phyloP scores from a whole-genome alignment of 208 protist genomes.

The Acanthamoeba healyi region DNA sequence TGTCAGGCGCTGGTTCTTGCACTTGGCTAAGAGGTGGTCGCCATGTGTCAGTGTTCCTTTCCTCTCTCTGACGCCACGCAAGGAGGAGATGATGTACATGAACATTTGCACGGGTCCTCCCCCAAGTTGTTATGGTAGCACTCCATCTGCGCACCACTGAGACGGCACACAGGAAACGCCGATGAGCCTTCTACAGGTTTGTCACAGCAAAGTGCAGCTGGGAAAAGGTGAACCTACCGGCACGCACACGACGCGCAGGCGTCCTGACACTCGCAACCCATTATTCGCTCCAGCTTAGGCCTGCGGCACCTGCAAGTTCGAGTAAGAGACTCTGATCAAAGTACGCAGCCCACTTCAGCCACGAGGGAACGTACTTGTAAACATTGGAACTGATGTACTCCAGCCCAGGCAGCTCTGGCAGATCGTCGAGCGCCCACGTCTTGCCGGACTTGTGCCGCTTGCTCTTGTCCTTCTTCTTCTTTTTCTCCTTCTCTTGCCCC shows the following conservation, averaged over 20 bases:
- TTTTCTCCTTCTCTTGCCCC: neutral
- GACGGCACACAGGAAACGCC: no score
- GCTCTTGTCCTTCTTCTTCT: neutral
- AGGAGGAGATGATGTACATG: neutral
- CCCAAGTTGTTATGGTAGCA: neutral
- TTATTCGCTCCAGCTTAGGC: neutral
- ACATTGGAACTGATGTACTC: neutral
- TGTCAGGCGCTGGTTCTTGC: conserved; percentile 8
- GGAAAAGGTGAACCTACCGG: neutral
- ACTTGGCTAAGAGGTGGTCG: neutral
- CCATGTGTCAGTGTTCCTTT: no score
- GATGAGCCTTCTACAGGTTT: no score
- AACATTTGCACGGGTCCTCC: neutral
- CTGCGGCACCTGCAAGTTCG: neutral
- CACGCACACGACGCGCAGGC: neutral
- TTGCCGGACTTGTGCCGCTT: neutral
- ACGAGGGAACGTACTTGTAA: neutral
- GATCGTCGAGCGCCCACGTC: neutral
- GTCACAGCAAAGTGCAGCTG: neutral
- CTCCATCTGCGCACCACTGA: neutral
- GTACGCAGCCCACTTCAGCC: no score
- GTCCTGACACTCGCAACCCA: neutral
- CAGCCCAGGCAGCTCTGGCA: neutral
- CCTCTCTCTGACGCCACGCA: no score
- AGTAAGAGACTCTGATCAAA: no score